Base-by-base conservation (phyloP, 148 eudicot species). In the Persicaria tinctoria region DNA sequence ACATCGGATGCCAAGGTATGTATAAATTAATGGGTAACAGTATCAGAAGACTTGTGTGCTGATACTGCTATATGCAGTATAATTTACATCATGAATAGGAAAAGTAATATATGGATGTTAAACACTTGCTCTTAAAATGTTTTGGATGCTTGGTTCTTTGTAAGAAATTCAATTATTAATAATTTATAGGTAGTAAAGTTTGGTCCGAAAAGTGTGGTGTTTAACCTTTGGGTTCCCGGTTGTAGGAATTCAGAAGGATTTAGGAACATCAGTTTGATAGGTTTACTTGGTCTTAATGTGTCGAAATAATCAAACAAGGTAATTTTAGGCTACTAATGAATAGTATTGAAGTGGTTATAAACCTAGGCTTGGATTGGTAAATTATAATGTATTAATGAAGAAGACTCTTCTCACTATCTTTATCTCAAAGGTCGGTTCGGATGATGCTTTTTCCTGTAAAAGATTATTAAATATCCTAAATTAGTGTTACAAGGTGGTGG, bases 1-100 rank as follows among this genome's bases (percentile, higher is more conserved):
- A 11, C 73, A 75, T 46, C 60, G 53, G 69, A 81, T 72, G 73
- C 76, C 68, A 78, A 90, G 92, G 98, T 95, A 83, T 62, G 41
- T 23, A 59, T 20, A 18, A 12, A 8, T 18, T 9, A 57, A 57
- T 57, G 63, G 27, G 17, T 17, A n/a, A 18, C 9, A 57, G 63
- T 51, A 51, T 57, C 63, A 1, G 32, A 1, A 4, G 63, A 64
- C 46, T 11, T 41, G 47, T 64, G n/a, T 64, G 46, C 70, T 32
- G 70, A 63, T 10, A 38, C 38, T 64, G 47, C 10, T 38, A 64
- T 38, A 64, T 64, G 1, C 41, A 32, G 41, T 32, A 8, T 20
- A 59, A 3, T 18, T 20, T 14, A 2, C 17, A 53, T 53, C 5
- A 53, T 53, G 5, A 53, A 32, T 32, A 32, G 41, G 41, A 32